These are phyloP conservation scores for Grosmannia clavigera DNA, from an alignment of 2,329 filamentous ascomycete species.

Conservation along the genomic window DNA sequence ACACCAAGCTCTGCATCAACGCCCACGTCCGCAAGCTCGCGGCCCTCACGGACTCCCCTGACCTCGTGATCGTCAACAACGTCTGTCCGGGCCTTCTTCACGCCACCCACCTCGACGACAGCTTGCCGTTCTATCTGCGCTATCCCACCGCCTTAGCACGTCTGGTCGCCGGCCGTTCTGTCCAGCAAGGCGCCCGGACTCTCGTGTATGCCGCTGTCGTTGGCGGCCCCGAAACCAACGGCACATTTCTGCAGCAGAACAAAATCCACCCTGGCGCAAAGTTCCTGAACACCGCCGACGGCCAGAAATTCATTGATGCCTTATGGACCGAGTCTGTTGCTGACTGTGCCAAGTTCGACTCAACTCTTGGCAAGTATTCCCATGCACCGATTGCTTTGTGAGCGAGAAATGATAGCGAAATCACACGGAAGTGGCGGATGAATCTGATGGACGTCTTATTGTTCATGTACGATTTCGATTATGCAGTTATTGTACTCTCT, in stretches of 20 bases:
- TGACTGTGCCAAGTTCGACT: not conserved
- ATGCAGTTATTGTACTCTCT: too few species aligned
- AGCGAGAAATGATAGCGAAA: not conserved
- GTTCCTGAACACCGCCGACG: not conserved
- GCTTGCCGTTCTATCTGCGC: not conserved
- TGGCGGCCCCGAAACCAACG: not conserved
- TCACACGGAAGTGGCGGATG: too few species aligned
- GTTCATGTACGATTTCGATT: too few species aligned
- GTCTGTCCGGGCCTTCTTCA: not conserved
- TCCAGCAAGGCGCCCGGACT: not conserved
- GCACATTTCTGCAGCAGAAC: not conserved
- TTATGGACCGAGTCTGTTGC: not conserved
- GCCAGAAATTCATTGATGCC: not conserved
- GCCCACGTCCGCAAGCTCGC: not conserved
- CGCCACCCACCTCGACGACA: not conserved
- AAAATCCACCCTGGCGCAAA: not conserved
- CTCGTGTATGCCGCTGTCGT: not conserved
- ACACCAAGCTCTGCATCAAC: not conserved
- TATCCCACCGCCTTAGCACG: not conserved
- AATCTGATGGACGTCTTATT: too few species aligned
- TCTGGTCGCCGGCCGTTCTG: not conserved
- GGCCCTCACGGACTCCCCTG: not conserved
- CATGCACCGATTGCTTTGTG: not conserved
- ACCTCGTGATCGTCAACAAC: not conserved
- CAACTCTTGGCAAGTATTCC: not conserved